Base-by-base conservation (phyloP, 1,284 basidiomycete species). In the Leccinum subspadiceum region DNA sequence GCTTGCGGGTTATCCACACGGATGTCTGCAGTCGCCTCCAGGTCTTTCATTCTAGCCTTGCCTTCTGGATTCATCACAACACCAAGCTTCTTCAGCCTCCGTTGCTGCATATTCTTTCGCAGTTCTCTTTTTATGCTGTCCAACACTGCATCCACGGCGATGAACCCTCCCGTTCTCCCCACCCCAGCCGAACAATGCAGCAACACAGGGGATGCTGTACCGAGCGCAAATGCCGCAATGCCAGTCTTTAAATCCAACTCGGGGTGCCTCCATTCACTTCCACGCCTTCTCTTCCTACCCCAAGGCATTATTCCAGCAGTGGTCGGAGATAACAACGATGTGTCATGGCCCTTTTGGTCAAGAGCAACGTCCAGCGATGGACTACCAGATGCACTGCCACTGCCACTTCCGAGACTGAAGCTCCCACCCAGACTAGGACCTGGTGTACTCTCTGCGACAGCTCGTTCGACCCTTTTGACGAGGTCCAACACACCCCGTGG, bases 171-270 rank as follows among this genome's bases (percentile, higher is more conserved):
- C 0, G 95, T 97, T 41, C 94, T 83, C 0, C 94, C 94, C 4
- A 96, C 93, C 13, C 94, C 94, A 0, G 94, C 94, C 17, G 93
- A 94, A 70, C 93, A 95, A 76, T 92, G 88, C 61, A 93, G 71
- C 44, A 93, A 69, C 12, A 92, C 81, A 0, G 89, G 88, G 31
- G 78, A 70, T 15, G 72, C 67, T 61, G 74, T 76, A 10, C 79
- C 80, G 53, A 79, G 65, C 5, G 81, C 81, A 64, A 80, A 78
- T 53, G 76, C 70, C 24, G 81, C 77, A 55, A 87, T 75, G 1
- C 85, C 86, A 0, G 78, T 82, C 58, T 75, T 73, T 12, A 75
- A 67, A 59, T 89, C 85, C 49, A 81, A 33, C 9, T 72, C 73
- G 26, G 72, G 66, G 51, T 74, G 68, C n/a, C 70, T 71, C 65